phyloP scores from a whole-genome alignment of 495 filamentous ascomycete species.

The Penicillium waksmanii region DNA sequence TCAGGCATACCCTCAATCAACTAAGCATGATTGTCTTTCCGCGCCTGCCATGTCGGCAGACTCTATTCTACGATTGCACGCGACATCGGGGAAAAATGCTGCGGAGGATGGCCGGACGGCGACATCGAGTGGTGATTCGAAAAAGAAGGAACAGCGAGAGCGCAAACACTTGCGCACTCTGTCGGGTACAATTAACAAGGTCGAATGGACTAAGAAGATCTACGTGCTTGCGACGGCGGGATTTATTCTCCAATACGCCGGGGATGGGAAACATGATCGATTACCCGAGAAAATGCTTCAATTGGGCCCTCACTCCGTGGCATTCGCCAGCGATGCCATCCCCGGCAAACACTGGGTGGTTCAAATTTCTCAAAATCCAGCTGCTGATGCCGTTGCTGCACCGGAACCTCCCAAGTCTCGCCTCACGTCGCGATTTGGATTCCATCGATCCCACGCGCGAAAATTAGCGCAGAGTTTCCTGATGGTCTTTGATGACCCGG shows the following conservation, averaged over 20 bases:
- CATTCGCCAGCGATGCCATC: conserved; percentile 91
- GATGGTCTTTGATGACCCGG: conserved; percentile 77
- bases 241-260: conserved; percentile 85
- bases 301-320: conserved; percentile 81
- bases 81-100: conserved; percentile 42
- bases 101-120: conserved; percentile 9
- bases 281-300: conserved; percentile 86
- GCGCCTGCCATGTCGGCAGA: conserved; percentile 58
- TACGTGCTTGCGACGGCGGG: conserved; percentile 82
- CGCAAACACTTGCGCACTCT: conserved; percentile 51
- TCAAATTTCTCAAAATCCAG: conserved; percentile 78
- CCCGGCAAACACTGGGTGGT: conserved; percentile 92
- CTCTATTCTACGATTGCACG: conserved; percentile 61
- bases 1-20: conserved; percentile 87
- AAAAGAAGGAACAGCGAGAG: conserved; percentile 50
- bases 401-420: conserved; percentile 62
- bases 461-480: conserved; percentile 70
- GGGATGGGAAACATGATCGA: conserved; percentile 77
- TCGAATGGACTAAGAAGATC: conserved; percentile 82
- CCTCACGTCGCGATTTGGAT: conserved; percentile 66
- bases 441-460: conserved; percentile 62
- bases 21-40: conserved; percentile 57
- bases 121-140: conserved; percentile 20
- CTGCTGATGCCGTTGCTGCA: conserved; percentile 59
- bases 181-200: conserved; percentile 63